phyloP scores from a whole-genome alignment of 176 grass and related monocot genomes.

The Chrysopogon serrulatus region DNA sequence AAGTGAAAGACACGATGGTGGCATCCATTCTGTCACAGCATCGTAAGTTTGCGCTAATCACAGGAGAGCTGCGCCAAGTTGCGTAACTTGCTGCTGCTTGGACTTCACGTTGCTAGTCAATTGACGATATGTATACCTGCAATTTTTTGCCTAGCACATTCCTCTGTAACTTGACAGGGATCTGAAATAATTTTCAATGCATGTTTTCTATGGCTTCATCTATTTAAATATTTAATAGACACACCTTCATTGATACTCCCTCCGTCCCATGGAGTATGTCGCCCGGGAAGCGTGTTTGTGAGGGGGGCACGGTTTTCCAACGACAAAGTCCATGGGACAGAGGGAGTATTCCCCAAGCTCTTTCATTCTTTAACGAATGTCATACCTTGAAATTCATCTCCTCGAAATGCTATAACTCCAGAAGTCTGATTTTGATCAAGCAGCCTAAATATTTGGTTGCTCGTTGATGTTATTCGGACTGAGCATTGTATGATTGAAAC shows the following conservation, averaged over 20 bases:
- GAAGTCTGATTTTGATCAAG: background rate
- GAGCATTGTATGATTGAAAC: background rate
- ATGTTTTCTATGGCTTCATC: background rate
- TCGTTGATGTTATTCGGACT: too few species aligned
- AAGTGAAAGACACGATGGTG: slow-evolving; percentile 18
- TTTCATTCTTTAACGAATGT: too few species aligned
- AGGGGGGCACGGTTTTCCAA: too few species aligned
- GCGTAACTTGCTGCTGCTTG: slow-evolving; percentile 20
- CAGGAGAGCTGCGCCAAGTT: slow-evolving; percentile 59
- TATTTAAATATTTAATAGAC: background rate
- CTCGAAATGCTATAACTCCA: background rate
- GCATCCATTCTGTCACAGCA: slow-evolving; percentile 51
- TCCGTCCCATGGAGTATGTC: too few species aligned
- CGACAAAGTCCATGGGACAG: too few species aligned
- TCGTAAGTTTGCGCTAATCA: slow-evolving; percentile 59
- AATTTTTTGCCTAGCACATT: background rate
- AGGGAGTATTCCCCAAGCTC: background rate
- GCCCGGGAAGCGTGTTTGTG: too few species aligned
- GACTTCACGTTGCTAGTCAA: background rate
- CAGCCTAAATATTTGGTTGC: background rate
- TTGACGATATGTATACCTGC: background rate
- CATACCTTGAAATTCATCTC: background rate
- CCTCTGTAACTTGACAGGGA: background rate
- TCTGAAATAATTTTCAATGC: background rate
- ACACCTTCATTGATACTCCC: background rate